Evolutionary conservation across 345 rosid genomes (phyloP).

Genomic region (Citrus glauca): DNA sequence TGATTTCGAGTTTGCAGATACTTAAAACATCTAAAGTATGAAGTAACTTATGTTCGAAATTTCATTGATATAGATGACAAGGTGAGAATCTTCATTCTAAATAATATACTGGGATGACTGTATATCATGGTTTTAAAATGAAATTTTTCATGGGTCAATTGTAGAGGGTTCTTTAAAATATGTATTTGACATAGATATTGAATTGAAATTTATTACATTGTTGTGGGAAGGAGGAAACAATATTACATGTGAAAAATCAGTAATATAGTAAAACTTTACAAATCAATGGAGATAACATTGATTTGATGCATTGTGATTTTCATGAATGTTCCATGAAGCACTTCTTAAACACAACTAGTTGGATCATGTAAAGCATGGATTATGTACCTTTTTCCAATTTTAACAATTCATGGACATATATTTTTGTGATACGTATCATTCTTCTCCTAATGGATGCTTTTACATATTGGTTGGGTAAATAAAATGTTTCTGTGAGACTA

Average conservation of each 20-base stretch:
- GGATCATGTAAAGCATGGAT: too few relatives aligned
- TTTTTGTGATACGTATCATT: too few relatives aligned
- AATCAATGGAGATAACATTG: not conserved
- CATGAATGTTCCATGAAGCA: too few relatives aligned
- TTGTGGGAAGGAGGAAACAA: not conserved
- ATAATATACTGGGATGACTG: not conserved
- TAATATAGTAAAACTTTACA: not conserved
- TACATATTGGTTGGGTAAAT: too few relatives aligned
- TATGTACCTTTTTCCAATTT: too few relatives aligned
- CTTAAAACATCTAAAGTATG: constrained; percentile 62
- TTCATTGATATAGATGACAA: constrained; percentile 94
- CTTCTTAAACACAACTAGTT: too few relatives aligned
- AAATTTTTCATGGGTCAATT: not conserved
- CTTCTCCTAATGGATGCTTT: too few relatives aligned
- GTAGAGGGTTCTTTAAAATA: not conserved
- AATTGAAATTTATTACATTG: not conserved
- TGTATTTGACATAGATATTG: not conserved
- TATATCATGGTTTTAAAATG: not conserved
- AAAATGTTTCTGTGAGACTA: too few relatives aligned
- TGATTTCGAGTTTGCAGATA: constrained; percentile 43
- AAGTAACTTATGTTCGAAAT: constrained; percentile 71
- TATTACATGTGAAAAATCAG: not conserved
- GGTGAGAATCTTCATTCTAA: constrained; percentile 31
- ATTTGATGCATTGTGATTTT: not conserved
- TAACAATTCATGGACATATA: too few relatives aligned